Evolutionary conservation across 306 rosid species (phyloP).

Genomic region (Dalbergia cochinchinensis): DNA sequence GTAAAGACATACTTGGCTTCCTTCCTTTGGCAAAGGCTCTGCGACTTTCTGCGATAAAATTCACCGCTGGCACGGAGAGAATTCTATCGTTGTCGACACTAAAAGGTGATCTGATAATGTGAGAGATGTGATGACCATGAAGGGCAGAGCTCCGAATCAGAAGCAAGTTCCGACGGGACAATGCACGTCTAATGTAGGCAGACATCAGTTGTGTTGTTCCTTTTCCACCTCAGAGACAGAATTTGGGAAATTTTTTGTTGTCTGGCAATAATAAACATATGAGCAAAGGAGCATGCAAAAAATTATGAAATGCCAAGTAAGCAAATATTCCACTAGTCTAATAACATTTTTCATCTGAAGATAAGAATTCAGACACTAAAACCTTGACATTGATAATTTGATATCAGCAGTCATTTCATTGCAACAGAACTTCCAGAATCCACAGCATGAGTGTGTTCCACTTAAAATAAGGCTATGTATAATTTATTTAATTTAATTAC

Average conservation of each 20-base stretch:
- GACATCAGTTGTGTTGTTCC: conserved; percentile 63
- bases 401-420: too few relatives aligned
- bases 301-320: too few relatives aligned
- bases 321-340: too few relatives aligned
- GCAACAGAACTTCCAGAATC: too few relatives aligned
- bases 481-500: too few relatives aligned
- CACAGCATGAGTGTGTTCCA: too few relatives aligned
- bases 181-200: conserved; percentile 61
- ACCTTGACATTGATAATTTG: too few relatives aligned
- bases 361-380: too few relatives aligned
- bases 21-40: conserved; percentile 91
- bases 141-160: conserved; percentile 56
- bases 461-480: too few relatives aligned
- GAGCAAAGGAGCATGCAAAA: background rate
- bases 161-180: conserved; percentile 58
- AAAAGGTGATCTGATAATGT: conserved; percentile 25
- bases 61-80: conserved; percentile 49
- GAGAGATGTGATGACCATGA: conserved; percentile 38
- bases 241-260: background rate
- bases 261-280: conserved; percentile 7
- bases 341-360: too few relatives aligned
- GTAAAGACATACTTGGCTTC: conserved; percentile 67
- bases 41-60: conserved; percentile 65
- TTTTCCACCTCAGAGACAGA: background rate
- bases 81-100: conserved; percentile 36